Conservation (phyloP, 805 yeast species). For the Candida khao-thaluensis region DNA sequence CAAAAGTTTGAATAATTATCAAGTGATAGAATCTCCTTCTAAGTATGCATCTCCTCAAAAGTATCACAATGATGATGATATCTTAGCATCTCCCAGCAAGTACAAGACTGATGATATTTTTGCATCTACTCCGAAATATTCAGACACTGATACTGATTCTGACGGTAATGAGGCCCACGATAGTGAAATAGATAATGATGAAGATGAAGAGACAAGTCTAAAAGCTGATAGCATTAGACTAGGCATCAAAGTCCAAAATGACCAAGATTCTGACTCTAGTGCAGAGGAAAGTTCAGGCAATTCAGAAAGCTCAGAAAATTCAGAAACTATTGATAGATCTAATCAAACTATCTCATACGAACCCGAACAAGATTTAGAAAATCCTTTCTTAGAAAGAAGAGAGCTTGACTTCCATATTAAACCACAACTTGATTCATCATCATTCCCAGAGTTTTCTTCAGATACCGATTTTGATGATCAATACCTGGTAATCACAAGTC, state of each 20-base stretch:
- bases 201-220: neutral
- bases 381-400: conserved; percentile 8
- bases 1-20: conserved; percentile 3
- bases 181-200: neutral
- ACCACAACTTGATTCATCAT: too few relatives aligned
- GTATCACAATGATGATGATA: too few relatives aligned
- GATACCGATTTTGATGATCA: conserved; percentile 28
- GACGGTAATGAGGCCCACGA: neutral
- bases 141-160: too few relatives aligned
- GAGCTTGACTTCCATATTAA: conserved; percentile 5
- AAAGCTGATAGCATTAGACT: too few relatives aligned
- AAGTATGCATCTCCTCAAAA: neutral
- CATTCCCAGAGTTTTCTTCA: too few relatives aligned
- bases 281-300: neutral
- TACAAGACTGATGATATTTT: too few relatives aligned
- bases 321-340: neutral
- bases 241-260: too few relatives aligned
- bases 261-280: too few relatives aligned
- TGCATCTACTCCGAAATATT: neutral
- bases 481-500: conserved; percentile 22
- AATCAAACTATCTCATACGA: too few relatives aligned
- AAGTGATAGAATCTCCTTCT: conserved; percentile 1
- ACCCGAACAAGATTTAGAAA: too few relatives aligned
- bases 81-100: neutral
- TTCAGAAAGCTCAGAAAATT: neutral